A percentile compares a stretch with the other conserved stretches of the same genome.
phyloP scores from a whole-genome alignment of 2,329 filamentous ascomycete genomes.

The Aspergillus ochraceus region DNA sequence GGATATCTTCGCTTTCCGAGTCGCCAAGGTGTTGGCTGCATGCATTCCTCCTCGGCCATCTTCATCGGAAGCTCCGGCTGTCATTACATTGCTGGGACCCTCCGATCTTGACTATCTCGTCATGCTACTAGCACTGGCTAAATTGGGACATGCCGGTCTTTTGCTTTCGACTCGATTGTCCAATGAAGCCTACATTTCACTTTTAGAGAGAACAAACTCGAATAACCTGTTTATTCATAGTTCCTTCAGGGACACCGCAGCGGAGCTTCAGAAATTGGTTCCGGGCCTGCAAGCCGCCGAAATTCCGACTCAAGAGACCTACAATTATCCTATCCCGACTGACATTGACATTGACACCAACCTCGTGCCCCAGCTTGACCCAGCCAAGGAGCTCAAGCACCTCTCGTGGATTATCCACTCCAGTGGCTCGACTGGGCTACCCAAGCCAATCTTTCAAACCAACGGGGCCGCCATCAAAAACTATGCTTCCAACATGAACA shows the following conservation, averaged over 20 bases:
- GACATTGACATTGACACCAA: slow-evolving; percentile 21
- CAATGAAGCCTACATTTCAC: slow-evolving; percentile 50
- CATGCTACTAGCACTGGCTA: slow-evolving; percentile 54
- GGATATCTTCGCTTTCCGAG: slow-evolving; percentile 36
- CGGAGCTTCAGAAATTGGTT: slow-evolving; percentile 21
- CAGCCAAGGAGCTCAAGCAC: slow-evolving; percentile 29
- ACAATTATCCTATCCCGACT: slow-evolving; percentile 19
- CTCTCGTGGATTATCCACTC: slow-evolving; percentile 51
- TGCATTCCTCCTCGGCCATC: slow-evolving; percentile 22
- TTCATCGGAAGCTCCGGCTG: slow-evolving; percentile 30
- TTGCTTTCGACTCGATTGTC: slow-evolving; percentile 57
- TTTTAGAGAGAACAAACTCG: slow-evolving; percentile 48
- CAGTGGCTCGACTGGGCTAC: slow-evolving; percentile 60
- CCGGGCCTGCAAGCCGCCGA: slow-evolving; percentile 27
- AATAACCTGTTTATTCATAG: slow-evolving; percentile 32
- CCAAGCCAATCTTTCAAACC: slow-evolving; percentile 63
- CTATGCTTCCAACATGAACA: slow-evolving; percentile 45
- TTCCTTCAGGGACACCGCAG: slow-evolving; percentile 24
- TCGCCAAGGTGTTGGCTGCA: slow-evolving; percentile 30
- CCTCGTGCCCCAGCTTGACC: slow-evolving; percentile 26
- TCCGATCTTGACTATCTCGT: slow-evolving; percentile 58
- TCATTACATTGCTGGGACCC: slow-evolving; percentile 53
- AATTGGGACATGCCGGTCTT: slow-evolving; percentile 56
- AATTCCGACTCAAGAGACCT: slow-evolving; percentile 23
- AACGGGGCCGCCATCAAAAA: slow-evolving; percentile 54